Base-by-base conservation (phyloP, 169 alveolate genomes). In the Plasmodium malariae region DNA sequence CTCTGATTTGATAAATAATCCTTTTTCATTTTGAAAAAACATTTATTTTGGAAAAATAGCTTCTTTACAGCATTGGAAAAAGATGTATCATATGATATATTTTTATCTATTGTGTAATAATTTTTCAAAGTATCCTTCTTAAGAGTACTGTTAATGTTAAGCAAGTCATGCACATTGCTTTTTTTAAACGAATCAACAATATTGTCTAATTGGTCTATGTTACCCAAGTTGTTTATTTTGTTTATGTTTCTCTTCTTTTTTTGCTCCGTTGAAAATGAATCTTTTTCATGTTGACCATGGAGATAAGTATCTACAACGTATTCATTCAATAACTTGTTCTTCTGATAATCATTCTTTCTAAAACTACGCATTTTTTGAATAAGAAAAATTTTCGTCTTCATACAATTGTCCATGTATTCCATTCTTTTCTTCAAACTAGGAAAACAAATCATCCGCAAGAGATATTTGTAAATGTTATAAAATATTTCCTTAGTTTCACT, bases 391-490 rank as follows among this genome's bases (percentile, higher is more conserved):
- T 86, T 86, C 1, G 87, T 45, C 9, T 72, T 86, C 80, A 69
- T 86, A 12, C 92, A 86, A 17, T 63, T 55, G 2, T 71, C 76
- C 17, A 71, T 72, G 26, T 28, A 86, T 24, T 86, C 92, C 30
- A 86, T 69, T 21, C 92, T 55, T 17, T 70, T 86, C 24, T 68
- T 86, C 17, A 86, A 70, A 36, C 92, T 86, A 2, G 92, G 92
- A 63, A 36, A 55, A 0, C 59, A 21, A 30, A 68, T 40, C 0
- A 70, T 70, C 21, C 71, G 21, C n/a, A 57, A 55, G 3, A 86
- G 21, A 51, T 86, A 86, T 32, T 21, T 69, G 19, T 71, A 86
- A 40, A 86, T 70, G 30, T 32, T 54, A n/a, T 51, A 17, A 70
- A 86, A 86, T 3, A 86, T 86, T 65, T 86, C 87, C 28, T 57